Evolutionary conservation across 148 eudicot species (phyloP).

Genomic region (Nepenthes gracilis): DNA sequence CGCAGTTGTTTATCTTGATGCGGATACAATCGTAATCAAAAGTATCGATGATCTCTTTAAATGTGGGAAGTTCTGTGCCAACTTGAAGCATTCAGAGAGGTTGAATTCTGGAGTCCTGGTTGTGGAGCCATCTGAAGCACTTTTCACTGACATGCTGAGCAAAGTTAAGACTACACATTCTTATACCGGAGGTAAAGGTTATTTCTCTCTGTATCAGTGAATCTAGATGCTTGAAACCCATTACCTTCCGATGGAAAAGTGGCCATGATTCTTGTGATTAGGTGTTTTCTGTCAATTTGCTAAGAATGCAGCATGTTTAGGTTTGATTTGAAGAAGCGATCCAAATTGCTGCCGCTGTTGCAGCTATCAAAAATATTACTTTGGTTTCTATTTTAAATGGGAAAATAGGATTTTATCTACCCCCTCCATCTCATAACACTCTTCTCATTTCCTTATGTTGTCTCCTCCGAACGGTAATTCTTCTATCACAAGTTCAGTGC

Average conservation of each 20-base stretch:
- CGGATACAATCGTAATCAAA: slow-evolving; percentile 91
- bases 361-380: too few relatives aligned
- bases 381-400: too few relatives aligned
- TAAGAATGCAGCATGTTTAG: too few relatives aligned
- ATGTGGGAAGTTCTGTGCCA: slow-evolving; percentile 93
- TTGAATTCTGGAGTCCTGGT: slow-evolving; percentile 98
- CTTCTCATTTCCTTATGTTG: too few relatives aligned
- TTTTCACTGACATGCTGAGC: slow-evolving; percentile 82
- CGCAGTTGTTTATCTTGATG: slow-evolving; percentile 98
- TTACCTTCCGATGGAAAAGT: background rate
- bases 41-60: slow-evolving; percentile 80
- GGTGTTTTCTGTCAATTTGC: too few relatives aligned
- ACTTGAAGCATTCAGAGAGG: slow-evolving; percentile 95
- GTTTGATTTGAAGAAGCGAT: too few relatives aligned
- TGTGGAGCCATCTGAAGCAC: slow-evolving; percentile 75
- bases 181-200: slow-evolving; percentile 82
- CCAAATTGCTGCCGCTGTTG: too few relatives aligned
- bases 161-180: slow-evolving; percentile 66
- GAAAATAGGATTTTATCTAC: too few relatives aligned
- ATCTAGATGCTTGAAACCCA: background rate
- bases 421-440: too few relatives aligned
- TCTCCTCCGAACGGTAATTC: too few relatives aligned
- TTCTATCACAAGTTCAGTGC: too few relatives aligned
- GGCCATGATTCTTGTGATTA: too few relatives aligned
- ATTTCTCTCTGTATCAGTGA: background rate